Base-by-base conservation (phyloP, 331 rosid genomes). In the Malus hybrid region DNA sequence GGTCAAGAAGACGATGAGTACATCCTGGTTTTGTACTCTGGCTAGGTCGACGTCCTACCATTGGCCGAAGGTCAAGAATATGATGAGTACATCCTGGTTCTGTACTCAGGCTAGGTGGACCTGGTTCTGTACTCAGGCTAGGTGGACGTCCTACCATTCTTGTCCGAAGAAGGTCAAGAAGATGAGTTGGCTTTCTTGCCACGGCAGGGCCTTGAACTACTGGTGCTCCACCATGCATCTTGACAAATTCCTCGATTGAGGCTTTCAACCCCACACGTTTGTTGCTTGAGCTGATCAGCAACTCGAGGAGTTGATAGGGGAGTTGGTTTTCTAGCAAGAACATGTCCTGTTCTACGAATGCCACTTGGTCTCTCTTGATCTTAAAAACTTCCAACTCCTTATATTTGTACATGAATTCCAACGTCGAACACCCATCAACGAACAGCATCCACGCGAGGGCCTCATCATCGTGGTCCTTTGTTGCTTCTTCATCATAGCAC, bases 151-250 rank as follows among this genome's bases (percentile, higher is more conserved):
- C n/a, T 10, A 70, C 22, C 34, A 75, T 69, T 3, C 2, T 8
- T 22, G 54, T 64, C 54, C 75, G 44, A 24, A 80, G 78, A 68
- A 68, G 76, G 10, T 77, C 69, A 1, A 82, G 79, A 33, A 77
- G 85, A 61, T 80, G 78, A 31, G 20, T 7, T 0, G 77, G 77
- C 10, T 63, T 32, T 33, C 7, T 2, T 13, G 29, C 57, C 3
- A 1, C 9, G 28, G 31, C 4, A 0, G 9, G 2, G 2, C 0
- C 24, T 3, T 0, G 1, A 22, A 22, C 24, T 22, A 22, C 24
- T 3, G 16, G 52, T 6, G 39, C 56, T 12, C 62, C 52, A 8
- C 32, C 29, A 6, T 71, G 64, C 9, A 3, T 4, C 6, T 2
- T 0, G 9, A 72, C n/a, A 13, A 73, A 77, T 0, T 0, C 0